Evolutionary conservation across 1,139 yeast species (phyloP).

Genomic region (Kluyveromyces marxianus): DNA sequence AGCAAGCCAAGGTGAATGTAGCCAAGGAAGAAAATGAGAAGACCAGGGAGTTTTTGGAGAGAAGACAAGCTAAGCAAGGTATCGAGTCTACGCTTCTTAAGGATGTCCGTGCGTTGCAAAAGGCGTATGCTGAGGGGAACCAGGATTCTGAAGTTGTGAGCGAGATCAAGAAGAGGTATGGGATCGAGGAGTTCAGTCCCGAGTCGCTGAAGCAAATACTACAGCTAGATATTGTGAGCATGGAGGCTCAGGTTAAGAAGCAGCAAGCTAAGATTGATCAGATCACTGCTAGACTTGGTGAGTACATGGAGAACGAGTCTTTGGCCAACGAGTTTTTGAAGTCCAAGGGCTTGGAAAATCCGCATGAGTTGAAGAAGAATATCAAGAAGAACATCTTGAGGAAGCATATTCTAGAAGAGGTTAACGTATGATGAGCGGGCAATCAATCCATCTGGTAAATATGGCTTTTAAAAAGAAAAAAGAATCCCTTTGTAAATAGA

Average conservation of each 20-base stretch:
- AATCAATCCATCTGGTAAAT: too few relatives aligned
- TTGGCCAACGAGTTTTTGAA: conserved; percentile 28
- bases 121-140: conserved; percentile 24
- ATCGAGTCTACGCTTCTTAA: conserved; percentile 23
- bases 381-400: conserved; percentile 48
- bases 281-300: conserved; percentile 32
- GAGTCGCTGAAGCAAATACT: conserved; percentile 32
- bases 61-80: conserved; percentile 36
- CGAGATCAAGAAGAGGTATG: conserved; percentile 43
- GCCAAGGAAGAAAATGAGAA: conserved; percentile 51
- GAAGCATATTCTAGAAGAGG: conserved; percentile 35
- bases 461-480: neutral
- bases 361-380: conserved; percentile 35
- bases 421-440: conserved; percentile 1
- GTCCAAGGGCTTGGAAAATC: conserved; percentile 28
- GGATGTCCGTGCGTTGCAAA: conserved; percentile 28
- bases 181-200: conserved; percentile 57
- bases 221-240: conserved; percentile 34
- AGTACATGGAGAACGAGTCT: conserved; percentile 32
- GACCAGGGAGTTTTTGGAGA: conserved; percentile 41
- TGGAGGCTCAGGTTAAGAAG: conserved; percentile 29
- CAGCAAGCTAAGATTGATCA: conserved; percentile 27
- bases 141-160: conserved; percentile 36
- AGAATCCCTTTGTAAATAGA: too few relatives aligned
- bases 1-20: conserved; percentile 62